Percentiles rank a stretch among this genome's conserved stretches.
These are phyloP conservation scores for Wilcoxina mikolae DNA, from an alignment of 495 filamentous ascomycete species.

Conservation along the genomic window DNA sequence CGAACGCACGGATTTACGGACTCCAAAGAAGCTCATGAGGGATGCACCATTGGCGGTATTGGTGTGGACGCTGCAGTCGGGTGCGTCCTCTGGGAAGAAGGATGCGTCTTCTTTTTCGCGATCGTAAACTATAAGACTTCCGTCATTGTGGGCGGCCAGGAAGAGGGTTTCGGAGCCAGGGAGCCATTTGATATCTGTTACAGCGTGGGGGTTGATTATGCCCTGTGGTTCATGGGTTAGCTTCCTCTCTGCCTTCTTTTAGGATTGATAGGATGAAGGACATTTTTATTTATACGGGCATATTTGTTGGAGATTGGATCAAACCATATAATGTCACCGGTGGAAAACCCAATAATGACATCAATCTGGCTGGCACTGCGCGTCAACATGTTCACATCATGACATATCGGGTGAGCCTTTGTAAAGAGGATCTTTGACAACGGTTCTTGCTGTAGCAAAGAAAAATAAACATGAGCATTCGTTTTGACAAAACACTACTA, in stretches of 20 bases:
- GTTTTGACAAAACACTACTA: background rate
- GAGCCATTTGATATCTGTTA: conserved; percentile 82
- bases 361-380: conserved; percentile 70
- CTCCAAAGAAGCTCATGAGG: conserved; percentile 20
- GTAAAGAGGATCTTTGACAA: conserved; percentile 92
- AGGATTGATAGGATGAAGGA: conserved; percentile 21
- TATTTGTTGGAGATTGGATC: conserved; percentile 96
- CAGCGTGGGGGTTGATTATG: conserved; percentile 66
- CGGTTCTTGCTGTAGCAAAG: conserved; percentile 50
- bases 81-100: conserved; percentile 43
- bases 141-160: conserved; percentile 83
- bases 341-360: conserved; percentile 87
- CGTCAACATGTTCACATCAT: conserved; percentile 77
- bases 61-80: conserved; percentile 17
- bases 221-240: conserved; percentile 37
- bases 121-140: conserved; percentile 87
- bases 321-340: conserved; percentile 96
- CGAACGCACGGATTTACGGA: conserved; percentile 80
- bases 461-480: conserved; percentile 23
- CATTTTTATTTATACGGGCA: conserved; percentile 89
- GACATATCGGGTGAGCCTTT: conserved; percentile 85
- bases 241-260: background rate
- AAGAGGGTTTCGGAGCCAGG: conserved; percentile 90
- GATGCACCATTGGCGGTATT: conserved; percentile 13
- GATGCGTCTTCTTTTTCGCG: conserved; percentile 92